These are phyloP conservation scores for Udeniomyces megalosporus DNA, from an alignment of 768 basidiomycete species.

Conservation along the genomic window DNA sequence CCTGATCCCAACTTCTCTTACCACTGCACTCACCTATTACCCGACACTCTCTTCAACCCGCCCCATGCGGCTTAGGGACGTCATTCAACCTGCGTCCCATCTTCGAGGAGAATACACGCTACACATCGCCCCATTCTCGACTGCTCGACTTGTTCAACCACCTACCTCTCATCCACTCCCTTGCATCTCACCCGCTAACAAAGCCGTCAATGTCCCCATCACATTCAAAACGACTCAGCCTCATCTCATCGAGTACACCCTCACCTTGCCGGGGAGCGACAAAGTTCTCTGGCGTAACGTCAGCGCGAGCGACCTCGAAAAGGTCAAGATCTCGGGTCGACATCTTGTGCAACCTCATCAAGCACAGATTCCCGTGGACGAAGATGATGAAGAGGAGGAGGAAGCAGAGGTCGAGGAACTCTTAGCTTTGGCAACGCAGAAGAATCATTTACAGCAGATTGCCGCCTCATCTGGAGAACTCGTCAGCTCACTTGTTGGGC, in stretches of 20 bases:
- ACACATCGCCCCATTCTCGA: constrained; percentile 77
- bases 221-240: constrained; percentile 82
- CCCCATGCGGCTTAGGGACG: constrained; percentile 25
- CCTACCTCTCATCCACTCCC: constrained; percentile 55
- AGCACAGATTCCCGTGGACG: constrained; percentile 18
- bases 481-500: constrained; percentile 22
- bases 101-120: constrained; percentile 69
- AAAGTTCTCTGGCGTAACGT: constrained; percentile 9
- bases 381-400: constrained; percentile 20
- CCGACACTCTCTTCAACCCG: constrained; percentile 21
- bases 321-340: constrained; percentile 17
- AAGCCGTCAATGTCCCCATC: constrained; percentile 51
- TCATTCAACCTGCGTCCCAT: constrained; percentile 25
- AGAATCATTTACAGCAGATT: constrained; percentile 18
- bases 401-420: constrained; percentile 18
- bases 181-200: constrained; percentile 32
- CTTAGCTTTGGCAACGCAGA: constrained; percentile 8
- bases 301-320: constrained; percentile 19
- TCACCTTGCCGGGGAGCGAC: constrained; percentile 45
- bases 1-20: constrained; percentile 1
- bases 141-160: constrained; percentile 62
- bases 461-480: constrained; percentile 14
- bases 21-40: constrained; percentile 18
- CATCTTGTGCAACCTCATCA: constrained; percentile 10
- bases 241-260: constrained; percentile 50